phyloP scores from a whole-genome alignment of 106 monocot species.

The Posidonia australis region DNA sequence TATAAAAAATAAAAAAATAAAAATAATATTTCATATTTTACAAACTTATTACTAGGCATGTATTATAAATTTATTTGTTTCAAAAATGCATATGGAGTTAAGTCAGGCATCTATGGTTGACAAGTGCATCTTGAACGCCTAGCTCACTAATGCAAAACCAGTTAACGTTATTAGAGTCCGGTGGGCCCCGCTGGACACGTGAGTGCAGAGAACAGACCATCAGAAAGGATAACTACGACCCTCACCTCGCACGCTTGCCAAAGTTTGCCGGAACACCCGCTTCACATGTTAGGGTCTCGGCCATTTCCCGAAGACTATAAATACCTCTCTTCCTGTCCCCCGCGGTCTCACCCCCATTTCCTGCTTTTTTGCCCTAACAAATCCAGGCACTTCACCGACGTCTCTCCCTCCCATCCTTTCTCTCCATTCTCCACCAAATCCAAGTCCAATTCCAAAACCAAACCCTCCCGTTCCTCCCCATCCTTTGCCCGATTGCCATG shows the following conservation, averaged over 20 bases:
- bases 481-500: constrained; percentile 2
- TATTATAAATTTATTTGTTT: too few species aligned
- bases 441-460: too few species aligned
- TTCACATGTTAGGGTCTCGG: neutral
- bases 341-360: too few species aligned
- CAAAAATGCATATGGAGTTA: too few species aligned
- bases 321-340: neutral
- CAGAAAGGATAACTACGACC: neutral
- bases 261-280: neutral
- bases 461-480: neutral
- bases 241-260: neutral
- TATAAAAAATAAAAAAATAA: too few species aligned
- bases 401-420: neutral
- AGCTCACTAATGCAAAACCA: too few species aligned
- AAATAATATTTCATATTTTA: too few species aligned
- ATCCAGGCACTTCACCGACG: neutral
- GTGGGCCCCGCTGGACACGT: neutral
- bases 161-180: too few species aligned
- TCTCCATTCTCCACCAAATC: too few species aligned
- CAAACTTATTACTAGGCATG: too few species aligned
- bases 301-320: constrained; percentile 11
- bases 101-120: too few species aligned
- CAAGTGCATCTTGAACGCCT: too few species aligned
- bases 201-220: neutral
- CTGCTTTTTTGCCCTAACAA: neutral